A percentile compares a stretch with the other conserved stretches of the same genome.
These are phyloP conservation scores for Lactifluus pinguis DNA, from an alignment of 768 basidiomycete genomes.

Conservation along the genomic window DNA sequence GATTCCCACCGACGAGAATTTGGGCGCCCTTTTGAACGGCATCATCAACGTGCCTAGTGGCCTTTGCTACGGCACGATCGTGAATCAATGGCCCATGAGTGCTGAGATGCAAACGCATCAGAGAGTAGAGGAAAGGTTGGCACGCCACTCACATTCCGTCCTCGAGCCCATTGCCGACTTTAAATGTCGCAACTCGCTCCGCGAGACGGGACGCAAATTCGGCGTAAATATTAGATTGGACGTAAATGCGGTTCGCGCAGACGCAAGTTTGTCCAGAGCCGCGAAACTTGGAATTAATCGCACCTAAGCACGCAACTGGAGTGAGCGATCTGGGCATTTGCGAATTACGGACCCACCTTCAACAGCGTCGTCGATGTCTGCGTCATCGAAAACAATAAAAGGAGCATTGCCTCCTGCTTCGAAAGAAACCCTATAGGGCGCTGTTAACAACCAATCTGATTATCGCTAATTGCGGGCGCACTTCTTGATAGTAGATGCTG, in stretches of 20 bases:
- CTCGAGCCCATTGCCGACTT: slow-evolving; percentile 83
- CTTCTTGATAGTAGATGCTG: slow-evolving; percentile 79
- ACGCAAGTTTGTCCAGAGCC: slow-evolving; percentile 76
- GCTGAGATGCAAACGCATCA: slow-evolving; percentile 28
- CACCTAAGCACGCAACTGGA: slow-evolving; percentile 34
- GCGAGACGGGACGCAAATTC: slow-evolving; percentile 85
- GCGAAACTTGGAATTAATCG: slow-evolving; percentile 73
- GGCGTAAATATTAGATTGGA: slow-evolving; percentile 85
- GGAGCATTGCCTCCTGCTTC: slow-evolving; percentile 94
- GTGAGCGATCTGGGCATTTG: slow-evolving; percentile 1
- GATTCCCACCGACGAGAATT: slow-evolving; percentile 82
- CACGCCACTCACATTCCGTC: slow-evolving; percentile 49
- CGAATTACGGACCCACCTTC: slow-evolving; percentile 40
- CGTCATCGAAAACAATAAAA: slow-evolving; percentile 96
- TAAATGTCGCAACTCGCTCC: slow-evolving; percentile 74
- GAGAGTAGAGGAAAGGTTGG: neutral
- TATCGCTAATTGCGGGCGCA: slow-evolving; percentile 26
- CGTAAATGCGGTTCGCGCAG: slow-evolving; percentile 87
- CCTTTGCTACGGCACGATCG: slow-evolving; percentile 75
- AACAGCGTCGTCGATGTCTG: slow-evolving; percentile 87
- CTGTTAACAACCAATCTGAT: neutral
- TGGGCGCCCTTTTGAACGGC: slow-evolving; percentile 80
- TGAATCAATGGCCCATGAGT: slow-evolving; percentile 97
- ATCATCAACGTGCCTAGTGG: slow-evolving; percentile 77
- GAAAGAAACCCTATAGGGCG: slow-evolving; percentile 44